A percentile compares a stretch with the other conserved stretches of the same genome.
phyloP scores from a whole-genome alignment of 2,329 filamentous ascomycete genomes.

The Podosphaera fusca region DNA sequence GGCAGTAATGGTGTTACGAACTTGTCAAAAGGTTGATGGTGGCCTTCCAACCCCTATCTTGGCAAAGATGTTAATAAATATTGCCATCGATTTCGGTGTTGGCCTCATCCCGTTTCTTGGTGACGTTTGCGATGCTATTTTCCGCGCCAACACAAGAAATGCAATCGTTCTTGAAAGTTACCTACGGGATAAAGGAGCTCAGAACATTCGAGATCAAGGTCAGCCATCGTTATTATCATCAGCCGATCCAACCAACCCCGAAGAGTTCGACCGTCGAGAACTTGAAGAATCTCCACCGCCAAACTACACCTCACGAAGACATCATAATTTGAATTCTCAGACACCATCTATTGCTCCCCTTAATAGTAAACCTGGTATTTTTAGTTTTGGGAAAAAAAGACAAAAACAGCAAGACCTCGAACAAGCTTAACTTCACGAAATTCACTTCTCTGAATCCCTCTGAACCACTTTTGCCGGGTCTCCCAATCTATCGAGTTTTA shows the following conservation, averaged over 20 bases:
- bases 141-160: conserved; percentile 58
- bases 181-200: conserved; percentile 43
- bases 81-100: conserved; percentile 48
- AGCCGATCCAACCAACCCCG: conserved; percentile 28
- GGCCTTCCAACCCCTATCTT: conserved; percentile 41
- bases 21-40: conserved; percentile 52
- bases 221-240: conserved; percentile 10
- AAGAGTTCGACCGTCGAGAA: conserved; percentile 24
- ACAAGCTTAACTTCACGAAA: conserved; percentile 4
- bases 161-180: conserved; percentile 39
- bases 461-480: not conserved
- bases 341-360: not conserved
- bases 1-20: conserved; percentile 50
- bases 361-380: conserved; percentile 9
- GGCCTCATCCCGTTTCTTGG: conserved; percentile 55
- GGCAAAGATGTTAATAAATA: conserved; percentile 58
- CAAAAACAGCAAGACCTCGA: conserved; percentile 15
- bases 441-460: not conserved
- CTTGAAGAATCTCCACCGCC: conserved; percentile 12
- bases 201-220: conserved; percentile 25
- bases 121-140: conserved; percentile 46
- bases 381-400: conserved; percentile 16
- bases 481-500: too few species aligned
- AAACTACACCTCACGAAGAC: conserved; percentile 8
- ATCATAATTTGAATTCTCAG: not conserved